Conservation (phyloP, 2,329 filamentous ascomycete species). For the Coniochaeta prunicola region DNA sequence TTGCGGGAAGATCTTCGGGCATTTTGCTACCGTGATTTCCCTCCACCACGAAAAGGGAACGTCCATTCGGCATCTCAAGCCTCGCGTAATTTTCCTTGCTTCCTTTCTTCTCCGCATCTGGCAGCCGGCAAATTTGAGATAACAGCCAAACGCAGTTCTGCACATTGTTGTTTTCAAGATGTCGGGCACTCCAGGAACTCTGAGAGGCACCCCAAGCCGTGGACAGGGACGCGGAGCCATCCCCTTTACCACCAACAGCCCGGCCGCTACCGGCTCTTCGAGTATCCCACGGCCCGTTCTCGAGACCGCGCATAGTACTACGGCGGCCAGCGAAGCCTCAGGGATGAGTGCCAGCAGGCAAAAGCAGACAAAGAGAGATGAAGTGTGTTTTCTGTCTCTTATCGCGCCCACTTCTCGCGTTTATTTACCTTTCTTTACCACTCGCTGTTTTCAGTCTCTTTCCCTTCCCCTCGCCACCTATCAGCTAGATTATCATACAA, state of each 20-base stretch:
- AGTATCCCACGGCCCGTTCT: conserved; percentile 67
- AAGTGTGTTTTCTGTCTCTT: conserved; percentile 55
- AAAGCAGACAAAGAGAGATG: conserved; percentile 96
- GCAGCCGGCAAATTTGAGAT: background rate
- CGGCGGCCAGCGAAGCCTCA: conserved; percentile 44
- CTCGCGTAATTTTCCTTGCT: conserved; percentile 5
- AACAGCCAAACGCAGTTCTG: conserved; percentile 8
- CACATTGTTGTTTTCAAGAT: conserved; percentile 23
- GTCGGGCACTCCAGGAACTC: conserved; percentile 47
- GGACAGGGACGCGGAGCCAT: conserved; percentile 50
- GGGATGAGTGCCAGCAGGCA: conserved; percentile 89
- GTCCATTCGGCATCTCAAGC: conserved; percentile 4
- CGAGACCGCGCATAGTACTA: conserved; percentile 40
- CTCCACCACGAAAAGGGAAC: background rate
- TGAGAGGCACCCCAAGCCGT: conserved; percentile 63
- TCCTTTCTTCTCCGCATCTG: background rate
- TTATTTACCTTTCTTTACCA: conserved; percentile 5
- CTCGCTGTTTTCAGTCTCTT: background rate
- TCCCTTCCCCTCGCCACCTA: background rate
- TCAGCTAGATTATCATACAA: no score
- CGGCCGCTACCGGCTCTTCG: conserved; percentile 37
- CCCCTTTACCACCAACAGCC: conserved; percentile 52
- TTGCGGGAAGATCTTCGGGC: background rate
- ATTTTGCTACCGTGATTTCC: conserved; percentile 12
- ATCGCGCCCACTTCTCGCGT: conserved; percentile 2